Base-by-base conservation (phyloP, 352 stramenopile genomes). In the Phytophthora pseudosyringae region DNA sequence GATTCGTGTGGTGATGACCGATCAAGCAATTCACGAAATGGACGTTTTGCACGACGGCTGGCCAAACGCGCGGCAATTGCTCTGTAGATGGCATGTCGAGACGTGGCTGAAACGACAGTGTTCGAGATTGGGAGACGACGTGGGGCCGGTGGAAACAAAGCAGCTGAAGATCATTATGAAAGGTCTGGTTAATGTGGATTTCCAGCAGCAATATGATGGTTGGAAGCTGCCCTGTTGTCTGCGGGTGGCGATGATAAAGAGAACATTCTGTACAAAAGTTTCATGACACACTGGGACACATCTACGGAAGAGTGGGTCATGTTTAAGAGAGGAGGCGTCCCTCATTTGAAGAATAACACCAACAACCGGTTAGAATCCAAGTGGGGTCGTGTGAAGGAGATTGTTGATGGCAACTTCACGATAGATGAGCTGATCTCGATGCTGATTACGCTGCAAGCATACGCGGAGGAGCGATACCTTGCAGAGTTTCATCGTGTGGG, bases 361-460 rank as follows among this genome's bases (percentile, higher is more conserved):
- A 59, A 59, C 40, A 59, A 66, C 21, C 44, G 35, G 0, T 16
- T 56, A 1, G 45, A 64, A 1, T 57, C 56, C 1, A 57, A 56
- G 35, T 55, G 56, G 45, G 43, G n/a, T 18, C 35, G 48, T 2
- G 16, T 64, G 1, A 64, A 64, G 38, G 43, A 64, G 31, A 15
- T 56, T 1, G 41, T 56, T 1, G 39, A 48, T 3, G 32, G 31
- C 2, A 26, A 31, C 5, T 53, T 47, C 25, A 48, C 31, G 1
- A 62, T 54, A 8, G 54, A 62, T 13, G 26, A 50, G 26, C 10
- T 64, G 16, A 35, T 56, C 1, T 55, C 57, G 4, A 50, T 44
- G 38, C n/a, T 58, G 4, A 58, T 58, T 7, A 46, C 28, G 5
- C 25, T 64, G 15, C 57, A 57, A 43, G 47, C 51, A 4, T 58